Evolutionary conservation across 805 yeast genomes (phyloP).

Genomic region (Clavispora santaluciae): DNA sequence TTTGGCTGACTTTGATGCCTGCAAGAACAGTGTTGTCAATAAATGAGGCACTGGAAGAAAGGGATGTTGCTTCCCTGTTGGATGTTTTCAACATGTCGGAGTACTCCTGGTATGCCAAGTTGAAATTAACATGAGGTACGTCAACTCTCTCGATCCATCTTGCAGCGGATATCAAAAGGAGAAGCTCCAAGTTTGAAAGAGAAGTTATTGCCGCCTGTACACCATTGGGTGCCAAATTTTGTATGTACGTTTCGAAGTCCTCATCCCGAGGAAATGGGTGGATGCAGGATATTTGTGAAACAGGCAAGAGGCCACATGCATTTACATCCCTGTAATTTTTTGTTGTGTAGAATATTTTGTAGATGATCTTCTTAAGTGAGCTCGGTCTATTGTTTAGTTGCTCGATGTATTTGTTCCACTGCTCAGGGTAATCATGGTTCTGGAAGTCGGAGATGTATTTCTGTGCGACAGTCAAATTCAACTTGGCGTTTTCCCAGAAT

Average conservation of each 20-base stretch:
- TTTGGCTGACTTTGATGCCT: conserved; percentile 33
- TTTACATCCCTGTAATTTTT: conserved; percentile 51
- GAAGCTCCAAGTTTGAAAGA: conserved; percentile 67
- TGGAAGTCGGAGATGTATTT: conserved; percentile 14
- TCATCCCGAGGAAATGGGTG: conserved; percentile 24
- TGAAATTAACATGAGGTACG: conserved; percentile 63
- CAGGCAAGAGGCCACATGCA: conserved; percentile 39
- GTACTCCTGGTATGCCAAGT: conserved; percentile 75
- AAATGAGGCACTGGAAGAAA: conserved; percentile 25
- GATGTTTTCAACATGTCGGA: conserved; percentile 43
- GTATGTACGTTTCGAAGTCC: conserved; percentile 21
- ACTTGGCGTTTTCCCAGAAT: conserved; percentile 46
- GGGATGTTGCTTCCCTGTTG: conserved; percentile 31
- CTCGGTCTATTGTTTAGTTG: conserved; percentile 9
- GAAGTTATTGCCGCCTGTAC: conserved; percentile 25
- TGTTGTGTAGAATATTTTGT: conserved; percentile 49
- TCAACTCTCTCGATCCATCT: conserved; percentile 60
- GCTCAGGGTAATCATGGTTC: conserved; percentile 19
- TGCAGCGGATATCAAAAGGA: conserved; percentile 69
- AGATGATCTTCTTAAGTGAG: conserved; percentile 11
- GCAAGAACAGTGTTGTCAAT: conserved; percentile 32
- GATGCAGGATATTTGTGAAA: conserved; percentile 24
- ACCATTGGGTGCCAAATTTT: conserved; percentile 20
- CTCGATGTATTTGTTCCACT: conserved; percentile 44
- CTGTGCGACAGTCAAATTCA: conserved; percentile 29